These are phyloP conservation scores for Lenzites betulinus DNA, from an alignment of 768 basidiomycete genomes.

Conservation along the genomic window DNA sequence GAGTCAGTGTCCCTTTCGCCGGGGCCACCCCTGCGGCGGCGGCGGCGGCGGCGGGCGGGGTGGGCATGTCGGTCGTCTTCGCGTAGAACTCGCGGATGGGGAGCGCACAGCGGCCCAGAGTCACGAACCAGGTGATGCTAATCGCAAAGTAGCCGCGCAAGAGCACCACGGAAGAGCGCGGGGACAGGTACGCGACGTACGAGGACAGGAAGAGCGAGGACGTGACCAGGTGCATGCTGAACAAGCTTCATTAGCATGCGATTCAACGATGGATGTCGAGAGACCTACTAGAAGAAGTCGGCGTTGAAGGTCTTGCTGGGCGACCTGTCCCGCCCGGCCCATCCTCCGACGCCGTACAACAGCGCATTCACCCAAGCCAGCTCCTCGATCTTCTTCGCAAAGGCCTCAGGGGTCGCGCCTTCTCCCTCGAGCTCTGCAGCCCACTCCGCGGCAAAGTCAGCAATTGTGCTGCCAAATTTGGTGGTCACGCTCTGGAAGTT, in stretches of 20 bases:
- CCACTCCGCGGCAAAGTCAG: conserved; percentile 26
- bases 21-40: conserved; percentile 28
- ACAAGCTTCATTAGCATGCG: conserved; percentile 6
- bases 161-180: conserved; percentile 48
- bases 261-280: conserved; percentile 8
- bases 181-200: conserved; percentile 37
- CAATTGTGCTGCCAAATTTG: conserved; percentile 18
- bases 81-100: conserved; percentile 53
- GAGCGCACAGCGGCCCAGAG: conserved; percentile 54
- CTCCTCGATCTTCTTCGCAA: conserved; percentile 64
- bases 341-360: conserved; percentile 61
- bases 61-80: conserved; percentile 16
- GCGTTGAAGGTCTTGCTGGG: conserved; percentile 42
- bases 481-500: conserved; percentile 18
- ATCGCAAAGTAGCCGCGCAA: conserved; percentile 61
- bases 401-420: conserved; percentile 27
- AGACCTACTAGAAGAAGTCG: conserved; percentile 62
- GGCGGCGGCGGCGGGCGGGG: conserved; percentile 28
- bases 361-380: conserved; percentile 55
- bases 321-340: conserved; percentile 41
- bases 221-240: conserved; percentile 67
- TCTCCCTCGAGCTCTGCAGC: conserved; percentile 17
- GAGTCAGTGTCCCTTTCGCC: conserved; percentile 32
- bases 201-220: conserved; percentile 64
- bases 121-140: conserved; percentile 55